These are phyloP conservation scores for Pinus taeda DNA, from an alignment of 75 land plant genomes.

Conservation along the genomic window DNA sequence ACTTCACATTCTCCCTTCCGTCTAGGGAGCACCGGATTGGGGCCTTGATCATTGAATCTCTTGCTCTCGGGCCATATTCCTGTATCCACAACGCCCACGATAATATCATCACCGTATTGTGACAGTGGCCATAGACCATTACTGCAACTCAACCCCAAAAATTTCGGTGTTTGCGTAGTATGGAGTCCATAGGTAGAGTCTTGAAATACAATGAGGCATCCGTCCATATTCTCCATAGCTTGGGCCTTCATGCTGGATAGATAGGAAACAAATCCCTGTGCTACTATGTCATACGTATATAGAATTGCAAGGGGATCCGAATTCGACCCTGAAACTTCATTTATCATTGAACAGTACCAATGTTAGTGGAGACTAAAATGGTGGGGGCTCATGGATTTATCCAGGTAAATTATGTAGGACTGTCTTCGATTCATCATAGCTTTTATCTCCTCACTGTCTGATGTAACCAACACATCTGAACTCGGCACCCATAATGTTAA, in stretches of 20 bases:
- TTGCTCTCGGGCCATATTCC: constrained; percentile 54
- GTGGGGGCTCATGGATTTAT: constrained; percentile 25
- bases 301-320: constrained; percentile 20
- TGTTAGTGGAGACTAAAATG: constrained; percentile 35
- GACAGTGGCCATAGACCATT: not conserved
- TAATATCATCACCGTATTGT: too few relatives aligned
- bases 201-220: constrained; percentile 46
- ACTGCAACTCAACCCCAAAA: constrained; percentile 39
- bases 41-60: constrained; percentile 56
- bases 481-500: too few relatives aligned
- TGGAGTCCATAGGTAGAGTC: constrained; percentile 39
- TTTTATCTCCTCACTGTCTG: too few relatives aligned
- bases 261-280: constrained; percentile 71
- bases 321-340: constrained; percentile 9
- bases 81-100: too few relatives aligned
- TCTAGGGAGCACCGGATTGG: constrained; percentile 34
- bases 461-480: too few relatives aligned
- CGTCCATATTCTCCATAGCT: constrained; percentile 29
- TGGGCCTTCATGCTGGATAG: constrained; percentile 41
- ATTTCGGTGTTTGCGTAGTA: constrained; percentile 59
- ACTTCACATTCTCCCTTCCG: constrained; percentile 64
- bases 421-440: not conserved
- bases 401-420: constrained; percentile 25
- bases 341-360: constrained; percentile 58
- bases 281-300: constrained; percentile 53